phyloP scores from a whole-genome alignment of 805 yeast genomes.

The Pichia nakasei region DNA sequence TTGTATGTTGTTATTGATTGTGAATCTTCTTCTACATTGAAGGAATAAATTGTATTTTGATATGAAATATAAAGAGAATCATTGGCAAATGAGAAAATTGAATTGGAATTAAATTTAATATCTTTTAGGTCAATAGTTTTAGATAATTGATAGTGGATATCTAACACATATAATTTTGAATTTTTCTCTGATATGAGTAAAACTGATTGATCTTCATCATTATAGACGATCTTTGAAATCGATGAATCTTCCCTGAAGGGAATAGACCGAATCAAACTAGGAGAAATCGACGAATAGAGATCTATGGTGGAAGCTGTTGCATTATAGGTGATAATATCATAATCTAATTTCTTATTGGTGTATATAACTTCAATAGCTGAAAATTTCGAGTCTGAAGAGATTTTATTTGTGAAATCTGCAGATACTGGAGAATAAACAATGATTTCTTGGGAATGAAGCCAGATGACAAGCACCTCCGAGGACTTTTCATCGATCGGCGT shows the following conservation, averaged over 20 bases:
- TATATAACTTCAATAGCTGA: constrained; percentile 19
- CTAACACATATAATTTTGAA: constrained; percentile 3
- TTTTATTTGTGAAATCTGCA: constrained; percentile 31
- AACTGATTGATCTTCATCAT: not conserved
- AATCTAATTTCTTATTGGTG: constrained; percentile 7
- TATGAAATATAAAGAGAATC: not conserved
- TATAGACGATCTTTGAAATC: constrained; percentile 3
- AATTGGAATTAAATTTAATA: not conserved
- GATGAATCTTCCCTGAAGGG: constrained; percentile 11
- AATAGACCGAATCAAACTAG: constrained; percentile 13
- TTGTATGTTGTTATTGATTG: constrained; percentile 11
- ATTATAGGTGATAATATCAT: constrained; percentile 25
- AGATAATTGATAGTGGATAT: constrained; percentile 3
- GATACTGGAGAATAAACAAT: constrained; percentile 36
- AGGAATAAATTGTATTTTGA: not conserved
- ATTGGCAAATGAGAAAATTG: not conserved
- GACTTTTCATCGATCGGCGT: not conserved
- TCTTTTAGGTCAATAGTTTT: constrained; percentile 12
- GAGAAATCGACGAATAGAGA: constrained; percentile 19
- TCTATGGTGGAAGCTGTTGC: constrained; percentile 19
- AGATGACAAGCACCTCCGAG: not conserved
- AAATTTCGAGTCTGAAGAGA: constrained; percentile 25
- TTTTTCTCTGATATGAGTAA: constrained; percentile 7
- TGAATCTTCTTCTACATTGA: not conserved
- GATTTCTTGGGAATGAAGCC: constrained; percentile 28